Base-by-base conservation (phyloP, 345 rosid species). In the Microthlaspi erraticum region DNA sequence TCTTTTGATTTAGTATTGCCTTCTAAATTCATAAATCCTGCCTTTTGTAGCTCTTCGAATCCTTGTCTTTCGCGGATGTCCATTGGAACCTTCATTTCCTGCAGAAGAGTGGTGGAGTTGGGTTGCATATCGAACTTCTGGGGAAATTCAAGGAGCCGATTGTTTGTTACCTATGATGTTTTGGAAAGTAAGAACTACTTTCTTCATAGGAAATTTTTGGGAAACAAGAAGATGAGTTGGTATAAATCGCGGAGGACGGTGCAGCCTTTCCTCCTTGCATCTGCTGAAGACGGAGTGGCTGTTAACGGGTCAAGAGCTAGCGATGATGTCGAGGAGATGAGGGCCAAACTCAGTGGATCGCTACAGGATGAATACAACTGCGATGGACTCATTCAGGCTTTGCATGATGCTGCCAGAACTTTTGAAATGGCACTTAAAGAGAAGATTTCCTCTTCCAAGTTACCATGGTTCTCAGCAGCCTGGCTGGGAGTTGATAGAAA, bases 401-500 rank as follows among this genome's bases (percentile, higher is more conserved):
- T 94, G 61, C 91, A 94, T 73, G 95, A 91, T 55, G 87, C 91
- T 41, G 97, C 97, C 18, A 87, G 97, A 78, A 81, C 78, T 65
- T 86, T 91, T 82, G 97, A 91, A 82, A 71, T 91, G 74, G 86
- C 89, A 4, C 81, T 88, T 77, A 87, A 76, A 74, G 86, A 87
- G 41, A 85, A 83, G 60, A 79, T 78, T 16, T 81, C 77, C 1
- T 65, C 73, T 37, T 83, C 93, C 7, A 91, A 77, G 44, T 66
- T 88, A 34, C 73, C 90, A 16, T 94, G 99, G 99, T 84, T 94
- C 68, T 83, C 99, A 45, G 83, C 86, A 17, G 87, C 92, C 36
- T 94, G 96, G 97, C 86, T 91, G 49, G 96, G 97, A 58, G 79
- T 81, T 34, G 96, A 94, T 68, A 81, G 79, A 78, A 94, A 84